Base-by-base conservation (phyloP, 306 rosid species). In the Ziziphus jujuba region DNA sequence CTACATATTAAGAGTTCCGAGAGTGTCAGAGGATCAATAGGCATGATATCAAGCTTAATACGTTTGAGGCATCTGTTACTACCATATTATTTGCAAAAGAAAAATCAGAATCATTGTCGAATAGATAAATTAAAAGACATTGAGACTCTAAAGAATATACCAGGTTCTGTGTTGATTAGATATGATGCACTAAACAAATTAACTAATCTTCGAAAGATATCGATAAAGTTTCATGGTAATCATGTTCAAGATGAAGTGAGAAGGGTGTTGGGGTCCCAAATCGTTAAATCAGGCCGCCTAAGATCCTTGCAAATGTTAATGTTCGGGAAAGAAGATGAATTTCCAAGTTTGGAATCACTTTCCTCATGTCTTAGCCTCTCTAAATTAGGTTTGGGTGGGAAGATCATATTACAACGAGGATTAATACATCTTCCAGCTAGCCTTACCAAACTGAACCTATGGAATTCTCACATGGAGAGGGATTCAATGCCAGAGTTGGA, bases 401-500 rank as follows among this genome's bases (percentile, higher is more conserved):
- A 44, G 52, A 28, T 28, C 4, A 28, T 2, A 28, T 53, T 84
- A n/a, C 78, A 73, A 2, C 55, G 62, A 22, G 43, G 23, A 45
- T 20, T 45, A 3, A 20, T 16, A 49, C 67, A 78, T 59, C 69
- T 68, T 5, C 55, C 72, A 9, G n/a, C 59, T 7, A 63, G 62
- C n/a, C 72, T 87, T 44, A 63, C 83, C 56, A 82, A 84, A 70
- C 58, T 84, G 60, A 68, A 67, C 47, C 52, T 82, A 58, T 54
- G 63, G 75, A 77, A 73, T 12, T 80, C 86, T 56, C 59, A 66
- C 20, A 77, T 87, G 14, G 49, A 55, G 25, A 70, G 64, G 59
- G 84, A 87, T 33, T 85, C 84, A 3, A 82, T 81, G 85, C 63
- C 44, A 7, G 67, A 62, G 48, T 57, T 84, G 44, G 88, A 73